Conservation (phyloP, 345 rosid species). For the Acer campestre region DNA sequence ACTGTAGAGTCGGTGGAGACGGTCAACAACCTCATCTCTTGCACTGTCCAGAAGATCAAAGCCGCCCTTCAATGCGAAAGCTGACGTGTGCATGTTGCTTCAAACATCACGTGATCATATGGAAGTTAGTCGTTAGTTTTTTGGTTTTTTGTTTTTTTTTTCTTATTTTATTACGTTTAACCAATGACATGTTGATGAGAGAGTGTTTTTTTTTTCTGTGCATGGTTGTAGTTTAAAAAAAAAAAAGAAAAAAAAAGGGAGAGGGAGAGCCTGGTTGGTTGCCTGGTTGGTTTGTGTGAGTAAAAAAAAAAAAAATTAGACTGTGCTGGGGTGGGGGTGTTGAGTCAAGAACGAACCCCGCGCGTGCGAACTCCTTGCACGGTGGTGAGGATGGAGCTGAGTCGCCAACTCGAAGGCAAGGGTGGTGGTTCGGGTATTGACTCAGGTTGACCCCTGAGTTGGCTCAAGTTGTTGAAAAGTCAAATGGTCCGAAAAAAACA, state of each 20-base stretch:
- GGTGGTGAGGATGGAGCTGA: conserved; percentile 33
- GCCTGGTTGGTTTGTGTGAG: neutral
- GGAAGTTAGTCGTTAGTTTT: neutral
- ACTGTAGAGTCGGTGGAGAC: conserved; percentile 98
- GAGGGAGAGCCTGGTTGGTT: neutral
- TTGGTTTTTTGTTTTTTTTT: neutral
- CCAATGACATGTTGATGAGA: neutral
- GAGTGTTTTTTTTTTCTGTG: neutral
- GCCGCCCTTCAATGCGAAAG: conserved; percentile 81
- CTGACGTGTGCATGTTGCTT: conserved; percentile 18
- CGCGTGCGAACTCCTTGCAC: conserved; percentile 68
- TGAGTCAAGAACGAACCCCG: conserved; percentile 99
- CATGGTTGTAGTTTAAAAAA: conserved; percentile 8
- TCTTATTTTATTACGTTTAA: neutral
- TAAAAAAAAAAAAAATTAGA: neutral
- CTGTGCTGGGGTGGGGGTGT: conserved; percentile 45
- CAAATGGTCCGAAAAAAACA: neutral
- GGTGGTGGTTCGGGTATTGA: conserved; percentile 99
- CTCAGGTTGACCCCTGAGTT: conserved; percentile 66
- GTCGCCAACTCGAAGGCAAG: conserved; percentile 38
- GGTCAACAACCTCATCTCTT: conserved; percentile 85
- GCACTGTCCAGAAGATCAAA: conserved; percentile 92
- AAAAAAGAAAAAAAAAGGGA: neutral
- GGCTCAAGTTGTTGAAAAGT: conserved; percentile 11
- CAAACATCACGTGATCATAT: conserved; percentile 15